phyloP scores from a whole-genome alignment of 371 early-diverging fungal species.

The Chytridium lagenaria region DNA sequence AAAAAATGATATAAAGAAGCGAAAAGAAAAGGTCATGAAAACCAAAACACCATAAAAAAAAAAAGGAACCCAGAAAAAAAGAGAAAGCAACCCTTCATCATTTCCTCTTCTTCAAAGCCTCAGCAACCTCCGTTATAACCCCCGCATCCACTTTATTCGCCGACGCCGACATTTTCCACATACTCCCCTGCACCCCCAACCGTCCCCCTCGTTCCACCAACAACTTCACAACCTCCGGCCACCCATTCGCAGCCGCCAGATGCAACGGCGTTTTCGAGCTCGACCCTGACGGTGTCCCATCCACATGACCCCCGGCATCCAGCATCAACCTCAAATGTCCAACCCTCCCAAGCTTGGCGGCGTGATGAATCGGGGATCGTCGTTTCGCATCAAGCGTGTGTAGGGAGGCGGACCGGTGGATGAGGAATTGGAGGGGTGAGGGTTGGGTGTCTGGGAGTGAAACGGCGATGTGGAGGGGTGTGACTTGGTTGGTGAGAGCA shows the following conservation, averaged over 20 bases:
- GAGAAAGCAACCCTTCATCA: background rate
- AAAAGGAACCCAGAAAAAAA: background rate
- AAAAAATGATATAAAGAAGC: background rate
- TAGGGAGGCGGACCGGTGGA: background rate
- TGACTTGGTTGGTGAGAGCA: background rate
- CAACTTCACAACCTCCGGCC: slow-evolving; percentile 8
- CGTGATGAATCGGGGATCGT: slow-evolving; percentile 7
- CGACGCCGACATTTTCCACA: slow-evolving; percentile 19
- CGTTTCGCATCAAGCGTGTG: background rate
- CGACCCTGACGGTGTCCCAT: slow-evolving; percentile 3
- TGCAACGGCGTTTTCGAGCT: background rate
- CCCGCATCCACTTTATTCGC: slow-evolving; percentile 12
- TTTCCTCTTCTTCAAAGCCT: slow-evolving; percentile 12
- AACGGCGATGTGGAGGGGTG: slow-evolving; percentile 14
- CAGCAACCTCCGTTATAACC: slow-evolving; percentile 10
- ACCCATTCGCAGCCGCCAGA: background rate
- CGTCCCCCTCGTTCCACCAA: slow-evolving; percentile 9
- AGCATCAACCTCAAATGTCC: slow-evolving; percentile 3
- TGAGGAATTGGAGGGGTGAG: background rate
- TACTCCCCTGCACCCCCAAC: slow-evolving; percentile 15
- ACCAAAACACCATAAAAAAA: background rate
- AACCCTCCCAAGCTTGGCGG: background rate
- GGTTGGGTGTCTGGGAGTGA: background rate
- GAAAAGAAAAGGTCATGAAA: background rate
- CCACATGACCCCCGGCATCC: slow-evolving; percentile 5